phyloP scores from a whole-genome alignment of 176 grass and related monocot genomes.

The Triticum dicoccoides region DNA sequence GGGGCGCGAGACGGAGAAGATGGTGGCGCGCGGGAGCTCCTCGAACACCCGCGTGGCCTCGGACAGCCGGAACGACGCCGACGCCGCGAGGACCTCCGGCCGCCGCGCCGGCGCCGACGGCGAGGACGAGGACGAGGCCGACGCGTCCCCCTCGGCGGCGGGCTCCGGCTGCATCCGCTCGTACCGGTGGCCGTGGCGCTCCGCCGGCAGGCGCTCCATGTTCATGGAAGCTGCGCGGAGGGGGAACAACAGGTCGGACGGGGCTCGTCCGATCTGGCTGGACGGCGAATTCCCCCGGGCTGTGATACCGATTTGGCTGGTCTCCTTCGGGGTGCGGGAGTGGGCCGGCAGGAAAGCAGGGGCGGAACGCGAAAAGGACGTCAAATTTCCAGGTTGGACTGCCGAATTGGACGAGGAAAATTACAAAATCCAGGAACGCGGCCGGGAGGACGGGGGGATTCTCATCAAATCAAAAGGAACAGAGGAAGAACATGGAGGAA shows the following conservation, averaged over 20 bases:
- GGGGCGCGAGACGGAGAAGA: constrained; percentile 75
- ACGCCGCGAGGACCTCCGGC: constrained; percentile 55
- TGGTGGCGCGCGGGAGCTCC: constrained; percentile 66
- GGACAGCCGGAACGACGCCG: constrained; percentile 58
- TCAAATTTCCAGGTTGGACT: neutral
- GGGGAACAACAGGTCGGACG: neutral
- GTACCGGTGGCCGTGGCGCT: constrained; percentile 40
- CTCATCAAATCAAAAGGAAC: no score
- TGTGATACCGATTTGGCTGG: neutral
- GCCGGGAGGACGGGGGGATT: neutral
- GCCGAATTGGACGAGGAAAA: neutral
- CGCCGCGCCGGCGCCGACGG: constrained; percentile 21
- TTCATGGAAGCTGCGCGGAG: constrained; percentile 40
- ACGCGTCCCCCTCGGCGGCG: neutral
- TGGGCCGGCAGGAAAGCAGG: neutral
- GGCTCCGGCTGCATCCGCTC: constrained; percentile 48
- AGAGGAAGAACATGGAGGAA: neutral
- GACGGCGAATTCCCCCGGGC: neutral
- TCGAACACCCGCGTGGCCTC: constrained; percentile 68
- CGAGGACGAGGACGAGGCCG: neutral
- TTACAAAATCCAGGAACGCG: neutral
- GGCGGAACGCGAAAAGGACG: neutral
- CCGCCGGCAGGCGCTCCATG: constrained; percentile 45
- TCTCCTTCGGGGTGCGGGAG: constrained; percentile 21
- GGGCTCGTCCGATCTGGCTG: constrained; percentile 32